phyloP scores from a whole-genome alignment of 495 filamentous ascomycete genomes.

The Tetracladium setigerum region DNA sequence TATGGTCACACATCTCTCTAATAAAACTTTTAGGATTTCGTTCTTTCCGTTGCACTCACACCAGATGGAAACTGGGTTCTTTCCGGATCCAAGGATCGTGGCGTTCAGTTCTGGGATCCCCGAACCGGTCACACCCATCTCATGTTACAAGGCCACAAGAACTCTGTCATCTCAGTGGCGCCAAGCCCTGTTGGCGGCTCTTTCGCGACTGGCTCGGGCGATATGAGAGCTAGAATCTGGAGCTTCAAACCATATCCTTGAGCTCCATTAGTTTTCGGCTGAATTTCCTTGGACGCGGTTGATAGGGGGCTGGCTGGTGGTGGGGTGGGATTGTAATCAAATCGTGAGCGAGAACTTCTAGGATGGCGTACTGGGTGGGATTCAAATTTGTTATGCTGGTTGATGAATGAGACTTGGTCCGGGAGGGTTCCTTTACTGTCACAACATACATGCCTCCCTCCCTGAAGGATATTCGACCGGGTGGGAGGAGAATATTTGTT shows the following conservation, averaged over 20 bases:
- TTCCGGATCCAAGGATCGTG: constrained; percentile 84
- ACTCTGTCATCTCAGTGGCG: constrained; percentile 85
- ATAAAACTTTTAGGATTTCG: constrained; percentile 62
- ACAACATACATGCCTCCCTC: too few relatives aligned
- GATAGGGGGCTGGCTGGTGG: too few relatives aligned
- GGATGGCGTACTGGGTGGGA: too few relatives aligned
- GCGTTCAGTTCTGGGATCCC: constrained; percentile 91
- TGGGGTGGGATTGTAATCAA: too few relatives aligned
- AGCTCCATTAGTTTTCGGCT: too few relatives aligned
- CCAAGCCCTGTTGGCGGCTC: constrained; percentile 71
- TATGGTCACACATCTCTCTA: constrained; percentile 17
- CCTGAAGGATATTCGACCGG: too few relatives aligned
- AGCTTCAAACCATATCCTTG: constrained; percentile 50
- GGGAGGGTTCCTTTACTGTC: too few relatives aligned
- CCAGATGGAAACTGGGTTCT: constrained; percentile 86
- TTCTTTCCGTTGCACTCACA: constrained; percentile 80
- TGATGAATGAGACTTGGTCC: too few relatives aligned
- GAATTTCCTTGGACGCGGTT: too few relatives aligned
- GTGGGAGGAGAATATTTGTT: too few relatives aligned
- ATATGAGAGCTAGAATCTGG: constrained; percentile 90
- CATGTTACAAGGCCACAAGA: constrained; percentile 91
- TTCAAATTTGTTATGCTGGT: too few relatives aligned
- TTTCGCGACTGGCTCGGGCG: constrained; percentile 84
- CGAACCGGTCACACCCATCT: constrained; percentile 79
- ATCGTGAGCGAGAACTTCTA: too few relatives aligned